These are phyloP conservation scores for Neophaeococcomyces mojaviensis DNA, from an alignment of 2,329 filamentous ascomycete species.

Conservation along the genomic window DNA sequence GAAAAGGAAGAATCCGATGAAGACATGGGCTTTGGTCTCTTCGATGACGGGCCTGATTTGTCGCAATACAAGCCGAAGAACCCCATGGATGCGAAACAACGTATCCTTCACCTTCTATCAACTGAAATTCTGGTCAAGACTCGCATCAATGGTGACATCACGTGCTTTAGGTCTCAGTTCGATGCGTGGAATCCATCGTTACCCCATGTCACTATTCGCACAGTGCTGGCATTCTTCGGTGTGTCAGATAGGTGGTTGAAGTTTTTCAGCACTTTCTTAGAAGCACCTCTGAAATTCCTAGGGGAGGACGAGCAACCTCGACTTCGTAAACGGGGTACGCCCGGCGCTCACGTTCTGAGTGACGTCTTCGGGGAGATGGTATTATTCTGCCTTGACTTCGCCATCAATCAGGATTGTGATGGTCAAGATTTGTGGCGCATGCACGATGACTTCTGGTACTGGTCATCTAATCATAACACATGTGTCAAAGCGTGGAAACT, in stretches of 20 bases:
- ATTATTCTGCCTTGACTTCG: slow-evolving; percentile 59
- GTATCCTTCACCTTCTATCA: slow-evolving; percentile 49
- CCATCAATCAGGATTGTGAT: slow-evolving; percentile 47
- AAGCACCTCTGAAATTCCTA: slow-evolving; percentile 51
- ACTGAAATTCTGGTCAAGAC: slow-evolving; percentile 46
- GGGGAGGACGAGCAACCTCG: slow-evolving; percentile 44
- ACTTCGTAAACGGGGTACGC: slow-evolving; percentile 49
- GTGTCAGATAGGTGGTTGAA: slow-evolving; percentile 49
- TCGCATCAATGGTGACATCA: slow-evolving; percentile 42
- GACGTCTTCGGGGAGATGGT: slow-evolving; percentile 54
- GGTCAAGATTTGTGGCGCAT: slow-evolving; percentile 53
- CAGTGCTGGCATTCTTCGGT: slow-evolving; percentile 52
- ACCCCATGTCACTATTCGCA: slow-evolving; percentile 53
- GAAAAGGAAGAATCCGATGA: slow-evolving; percentile 35
- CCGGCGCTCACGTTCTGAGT: slow-evolving; percentile 53
- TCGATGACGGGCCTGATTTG: slow-evolving; percentile 15
- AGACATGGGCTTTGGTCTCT: slow-evolving; percentile 7
- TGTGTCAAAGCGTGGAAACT: slow-evolving; percentile 3
- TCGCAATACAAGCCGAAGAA: slow-evolving; percentile 27
- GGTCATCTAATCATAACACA: slow-evolving; percentile 46
- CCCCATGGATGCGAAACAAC: slow-evolving; percentile 46
- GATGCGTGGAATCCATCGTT: slow-evolving; percentile 52
- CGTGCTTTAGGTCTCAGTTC: slow-evolving; percentile 52
- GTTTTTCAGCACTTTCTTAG: slow-evolving; percentile 54
- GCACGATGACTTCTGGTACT: slow-evolving; percentile 62